These are phyloP conservation scores for Ogataea minuta DNA, from an alignment of 805 yeast genomes.

Conservation along the genomic window DNA sequence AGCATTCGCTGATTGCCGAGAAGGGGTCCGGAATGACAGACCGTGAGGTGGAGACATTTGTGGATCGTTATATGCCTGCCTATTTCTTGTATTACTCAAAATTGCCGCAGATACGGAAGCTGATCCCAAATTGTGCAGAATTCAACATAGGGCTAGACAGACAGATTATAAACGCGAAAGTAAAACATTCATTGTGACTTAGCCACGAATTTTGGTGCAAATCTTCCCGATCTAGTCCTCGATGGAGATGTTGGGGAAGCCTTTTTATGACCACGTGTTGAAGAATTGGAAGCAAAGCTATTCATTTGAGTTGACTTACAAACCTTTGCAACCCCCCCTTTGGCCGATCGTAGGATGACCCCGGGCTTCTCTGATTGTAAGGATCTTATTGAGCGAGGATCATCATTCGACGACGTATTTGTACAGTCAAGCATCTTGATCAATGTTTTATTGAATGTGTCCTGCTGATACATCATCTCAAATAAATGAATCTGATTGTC, in stretches of 20 bases:
- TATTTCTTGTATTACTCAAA: slow-evolving; percentile 62
- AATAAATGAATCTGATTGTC: slow-evolving; percentile 12
- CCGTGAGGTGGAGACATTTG: slow-evolving; percentile 61
- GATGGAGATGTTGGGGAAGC: background rate
- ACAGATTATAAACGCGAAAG: slow-evolving; percentile 4
- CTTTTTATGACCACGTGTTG: no score
- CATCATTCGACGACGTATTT: no score
- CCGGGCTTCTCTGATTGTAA: no score
- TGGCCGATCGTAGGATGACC: no score
- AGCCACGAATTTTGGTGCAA: background rate
- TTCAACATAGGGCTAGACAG: slow-evolving; percentile 23
- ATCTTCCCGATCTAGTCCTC: background rate
- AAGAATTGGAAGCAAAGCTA: background rate
- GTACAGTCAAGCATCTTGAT: background rate
- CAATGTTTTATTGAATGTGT: slow-evolving; percentile 1
- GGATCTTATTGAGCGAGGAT: no score
- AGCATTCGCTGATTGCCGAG: slow-evolving; percentile 51
- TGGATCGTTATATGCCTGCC: slow-evolving; percentile 83
- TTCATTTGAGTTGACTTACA: background rate
- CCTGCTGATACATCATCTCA: slow-evolving; percentile 5
- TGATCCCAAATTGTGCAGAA: slow-evolving; percentile 9
- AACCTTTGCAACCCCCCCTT: background rate
- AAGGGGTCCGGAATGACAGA: slow-evolving; percentile 82
- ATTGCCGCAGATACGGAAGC: slow-evolving; percentile 9
- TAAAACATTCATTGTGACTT: background rate